Evolutionary conservation across 75 land plant genomes (phyloP).

Genomic region (Larix kaempferi): DNA sequence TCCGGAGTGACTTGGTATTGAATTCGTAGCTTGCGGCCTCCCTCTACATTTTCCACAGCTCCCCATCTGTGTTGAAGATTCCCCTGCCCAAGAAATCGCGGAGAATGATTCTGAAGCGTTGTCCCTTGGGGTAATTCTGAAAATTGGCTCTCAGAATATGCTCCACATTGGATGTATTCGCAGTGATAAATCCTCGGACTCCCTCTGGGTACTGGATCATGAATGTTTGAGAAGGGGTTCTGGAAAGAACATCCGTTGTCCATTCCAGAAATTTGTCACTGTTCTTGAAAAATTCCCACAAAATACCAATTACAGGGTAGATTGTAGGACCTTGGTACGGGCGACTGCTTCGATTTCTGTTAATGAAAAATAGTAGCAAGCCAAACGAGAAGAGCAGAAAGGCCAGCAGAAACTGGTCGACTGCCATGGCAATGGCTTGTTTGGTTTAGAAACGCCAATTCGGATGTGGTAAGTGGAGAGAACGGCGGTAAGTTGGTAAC

Average conservation of each 20-base stretch:
- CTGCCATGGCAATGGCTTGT: no score
- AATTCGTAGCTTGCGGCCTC: slow-evolving; percentile 34
- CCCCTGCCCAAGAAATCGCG: slow-evolving; percentile 34
- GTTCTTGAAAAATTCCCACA: not conserved
- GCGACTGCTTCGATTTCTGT: no score
- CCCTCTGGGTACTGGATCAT: not conserved
- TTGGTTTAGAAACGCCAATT: no score
- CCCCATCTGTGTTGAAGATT: slow-evolving; percentile 40
- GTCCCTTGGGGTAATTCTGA: slow-evolving; percentile 22
- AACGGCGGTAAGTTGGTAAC: no score
- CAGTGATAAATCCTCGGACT: slow-evolving; percentile 24
- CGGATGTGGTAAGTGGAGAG: no score
- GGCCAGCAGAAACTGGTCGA: no score
- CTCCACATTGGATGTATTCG: slow-evolving; percentile 58
- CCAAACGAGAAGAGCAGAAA: no score
- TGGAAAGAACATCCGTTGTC: not conserved
- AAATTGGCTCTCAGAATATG: slow-evolving; percentile 36
- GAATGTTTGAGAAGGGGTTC: not conserved
- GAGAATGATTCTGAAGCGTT: not conserved
- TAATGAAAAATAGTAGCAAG: no score
- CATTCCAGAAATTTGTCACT: slow-evolving; percentile 2
- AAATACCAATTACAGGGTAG: not conserved
- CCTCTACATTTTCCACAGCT: slow-evolving; percentile 22
- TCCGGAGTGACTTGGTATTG: slow-evolving; percentile 17
- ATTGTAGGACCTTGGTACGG: not conserved